Base-by-base conservation (phyloP, 352 stramenopile species). In the Phytophthora pseudosyringae region DNA sequence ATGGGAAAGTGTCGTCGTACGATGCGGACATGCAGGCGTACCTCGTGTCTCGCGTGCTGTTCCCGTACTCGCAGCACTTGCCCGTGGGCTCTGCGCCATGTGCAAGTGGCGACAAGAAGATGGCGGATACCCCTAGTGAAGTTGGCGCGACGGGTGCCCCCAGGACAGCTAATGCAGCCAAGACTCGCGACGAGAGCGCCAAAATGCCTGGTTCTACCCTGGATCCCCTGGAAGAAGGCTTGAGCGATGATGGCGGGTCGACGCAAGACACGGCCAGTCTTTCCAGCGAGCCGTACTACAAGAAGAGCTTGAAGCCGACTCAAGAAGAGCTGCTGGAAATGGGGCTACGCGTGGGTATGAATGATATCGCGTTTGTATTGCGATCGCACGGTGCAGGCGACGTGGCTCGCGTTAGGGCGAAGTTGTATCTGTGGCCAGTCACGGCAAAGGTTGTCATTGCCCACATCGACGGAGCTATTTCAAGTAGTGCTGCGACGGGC, bases 401-500 rank as follows among this genome's bases (percentile, higher is more conserved):
- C 32, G 32, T 76, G 31, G 66, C 67, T 41, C 68, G 76, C 7
- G 76, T 95, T 9, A 75, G 62, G 3, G 75, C 84, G 16, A 86
- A 82, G 31, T 25, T 95, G 33, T 95, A 84, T 55, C 46, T 95
- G 32, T 97, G 85, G 86, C 76, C 80, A 32, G 71, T 86, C 5
- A 81, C 80, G 1, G 66, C 81, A 21, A 92, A 92, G 55, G 71
- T 97, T 40, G 83, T 97, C 2, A 85, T 96, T 38, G 84, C 77
- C 5, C 86, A 97, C 39, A 81, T 96, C 33, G 89, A 97, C 62
- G 85, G 86, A 18, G 87, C 87, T 0, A 88, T 95, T 64, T 81
- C 80, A 1, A 77, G 75, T 26, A 65, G 57, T 9, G 69, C 73
- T 5, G 74, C 73, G 2, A 76, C 66, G 0, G 66, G 83, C 32